These are phyloP conservation scores for Candida ovalis DNA, from an alignment of 805 yeast genomes.

Conservation along the genomic window DNA sequence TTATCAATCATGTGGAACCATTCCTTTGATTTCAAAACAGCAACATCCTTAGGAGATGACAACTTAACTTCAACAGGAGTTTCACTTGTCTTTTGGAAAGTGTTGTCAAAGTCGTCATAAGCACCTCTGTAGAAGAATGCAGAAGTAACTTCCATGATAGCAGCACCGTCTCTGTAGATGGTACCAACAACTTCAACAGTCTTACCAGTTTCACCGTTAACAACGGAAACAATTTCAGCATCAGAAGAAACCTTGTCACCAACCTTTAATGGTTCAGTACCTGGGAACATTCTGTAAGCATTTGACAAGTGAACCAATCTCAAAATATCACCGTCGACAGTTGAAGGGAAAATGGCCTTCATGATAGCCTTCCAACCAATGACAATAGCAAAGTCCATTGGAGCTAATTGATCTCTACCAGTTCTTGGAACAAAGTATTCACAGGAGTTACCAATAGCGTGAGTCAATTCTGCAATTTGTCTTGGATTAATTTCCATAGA, in stretches of 20 bases:
- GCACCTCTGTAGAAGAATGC: conserved; percentile 95
- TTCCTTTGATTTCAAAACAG: conserved; percentile 91
- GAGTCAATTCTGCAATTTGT: conserved; percentile 88
- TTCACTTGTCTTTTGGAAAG: conserved; percentile 85
- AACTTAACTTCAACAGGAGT: conserved; percentile 79
- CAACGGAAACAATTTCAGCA: conserved; percentile 84
- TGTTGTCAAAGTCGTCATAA: conserved; percentile 83
- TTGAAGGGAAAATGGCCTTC: conserved; percentile 95
- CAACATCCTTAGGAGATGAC: conserved; percentile 79
- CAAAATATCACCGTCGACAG: conserved; percentile 94
- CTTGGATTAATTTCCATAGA: conserved; percentile 64
- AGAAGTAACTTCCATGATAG: conserved; percentile 92
- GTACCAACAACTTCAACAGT: conserved; percentile 94
- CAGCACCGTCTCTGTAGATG: conserved; percentile 65
- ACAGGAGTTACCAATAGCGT: conserved; percentile 94
- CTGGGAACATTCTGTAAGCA: conserved; percentile 89
- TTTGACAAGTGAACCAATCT: conserved; percentile 92
- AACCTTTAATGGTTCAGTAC: conserved; percentile 82
- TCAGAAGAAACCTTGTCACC: conserved; percentile 81
- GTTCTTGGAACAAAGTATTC: conserved; percentile 92
- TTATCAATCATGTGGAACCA: conserved; percentile 87
- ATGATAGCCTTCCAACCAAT: conserved; percentile 98
- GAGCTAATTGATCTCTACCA: conserved; percentile 82
- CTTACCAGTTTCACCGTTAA: conserved; percentile 91
- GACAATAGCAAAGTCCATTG: conserved; percentile 99